Percentiles rank a stretch among this genome's conserved stretches.
Evolutionary conservation across 2,329 filamentous ascomycete genomes (phyloP).

Genomic region (Capronia epimyces): DNA sequence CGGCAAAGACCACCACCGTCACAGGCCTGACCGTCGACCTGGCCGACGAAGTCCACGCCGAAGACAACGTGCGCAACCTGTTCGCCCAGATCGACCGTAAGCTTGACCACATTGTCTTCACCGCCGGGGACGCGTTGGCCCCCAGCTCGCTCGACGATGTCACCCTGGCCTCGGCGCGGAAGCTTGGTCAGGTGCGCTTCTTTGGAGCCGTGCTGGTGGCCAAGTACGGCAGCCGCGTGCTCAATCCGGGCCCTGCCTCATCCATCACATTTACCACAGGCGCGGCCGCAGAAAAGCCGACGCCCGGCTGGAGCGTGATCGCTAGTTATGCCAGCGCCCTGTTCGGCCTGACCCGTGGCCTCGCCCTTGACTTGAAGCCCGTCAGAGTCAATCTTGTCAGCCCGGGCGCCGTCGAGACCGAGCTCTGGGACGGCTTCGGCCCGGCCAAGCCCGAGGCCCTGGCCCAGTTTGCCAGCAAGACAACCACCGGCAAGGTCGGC

Average conservation of each 20-base stretch:
- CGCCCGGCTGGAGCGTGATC: slow-evolving; percentile 31
- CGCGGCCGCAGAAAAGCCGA: slow-evolving; percentile 36
- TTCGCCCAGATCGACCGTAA: slow-evolving; percentile 29
- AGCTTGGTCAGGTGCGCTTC: slow-evolving; percentile 35
- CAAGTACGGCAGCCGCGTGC: slow-evolving; percentile 31
- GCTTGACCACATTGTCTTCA: slow-evolving; percentile 50
- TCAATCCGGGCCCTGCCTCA: slow-evolving; percentile 31
- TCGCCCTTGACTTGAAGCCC: slow-evolving; percentile 42
- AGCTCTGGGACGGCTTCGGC: slow-evolving; percentile 34
- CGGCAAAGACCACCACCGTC: slow-evolving; percentile 29
- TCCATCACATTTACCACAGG: slow-evolving; percentile 43
- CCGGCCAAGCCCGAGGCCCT: slow-evolving; percentile 22
- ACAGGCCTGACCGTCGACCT: slow-evolving; percentile 44
- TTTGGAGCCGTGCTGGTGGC: slow-evolving; percentile 37
- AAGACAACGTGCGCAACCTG: slow-evolving; percentile 41
- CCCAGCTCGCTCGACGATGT: slow-evolving; percentile 30
- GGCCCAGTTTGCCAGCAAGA: slow-evolving; percentile 31
- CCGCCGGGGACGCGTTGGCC: slow-evolving; percentile 42
- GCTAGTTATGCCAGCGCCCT: slow-evolving; percentile 28
- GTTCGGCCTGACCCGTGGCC: slow-evolving; percentile 35
- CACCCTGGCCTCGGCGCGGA: slow-evolving; percentile 28
- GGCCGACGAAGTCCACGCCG: slow-evolving; percentile 39
- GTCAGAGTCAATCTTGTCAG: slow-evolving; percentile 41
- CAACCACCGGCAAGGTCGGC: slow-evolving; percentile 31
- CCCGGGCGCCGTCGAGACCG: slow-evolving; percentile 41